These are phyloP conservation scores for Mycena filopes DNA, from an alignment of 768 basidiomycete species.

Conservation along the genomic window DNA sequence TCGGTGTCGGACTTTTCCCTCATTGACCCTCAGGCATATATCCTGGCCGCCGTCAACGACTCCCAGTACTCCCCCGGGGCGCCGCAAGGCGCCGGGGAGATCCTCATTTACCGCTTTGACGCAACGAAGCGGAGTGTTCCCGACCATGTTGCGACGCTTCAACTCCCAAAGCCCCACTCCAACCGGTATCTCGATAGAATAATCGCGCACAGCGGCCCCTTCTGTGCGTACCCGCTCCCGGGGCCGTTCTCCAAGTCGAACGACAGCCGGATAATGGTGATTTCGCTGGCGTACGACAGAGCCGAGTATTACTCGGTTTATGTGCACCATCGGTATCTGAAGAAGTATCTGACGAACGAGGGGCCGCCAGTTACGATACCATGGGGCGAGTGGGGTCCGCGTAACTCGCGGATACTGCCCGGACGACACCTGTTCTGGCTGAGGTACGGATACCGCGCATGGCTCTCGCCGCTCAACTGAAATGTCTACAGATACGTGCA, in stretches of 20 bases:
- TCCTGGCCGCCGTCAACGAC: not conserved
- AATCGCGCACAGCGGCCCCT: constrained; percentile 24
- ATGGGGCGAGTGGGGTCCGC: constrained; percentile 31
- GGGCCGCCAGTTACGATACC: constrained; percentile 1
- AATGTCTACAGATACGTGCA: constrained; percentile 26
- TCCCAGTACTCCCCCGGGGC: not conserved
- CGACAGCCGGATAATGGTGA: constrained; percentile 11
- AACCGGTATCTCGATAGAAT: constrained; percentile 2
- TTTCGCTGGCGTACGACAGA: constrained; percentile 22
- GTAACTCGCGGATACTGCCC: constrained; percentile 20
- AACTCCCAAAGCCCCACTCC: not conserved
- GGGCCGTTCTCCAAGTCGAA: constrained; percentile 18
- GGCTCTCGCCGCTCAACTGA: not conserved
- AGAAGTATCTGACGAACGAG: not conserved
- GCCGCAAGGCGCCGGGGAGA: not conserved
- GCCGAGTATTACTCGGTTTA: constrained; percentile 6
- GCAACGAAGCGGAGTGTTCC: not conserved
- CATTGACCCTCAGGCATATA: constrained; percentile 4
- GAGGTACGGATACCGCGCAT: not conserved
- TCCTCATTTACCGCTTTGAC: constrained; percentile 8
- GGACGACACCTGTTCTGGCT: constrained; percentile 19
- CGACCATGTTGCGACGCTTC: not conserved
- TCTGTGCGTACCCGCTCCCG: constrained; percentile 3
- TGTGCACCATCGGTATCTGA: constrained; percentile 25
- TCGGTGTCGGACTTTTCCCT: constrained; percentile 1